Percentiles rank a stretch among this genome's conserved stretches.
phyloP scores from a whole-genome alignment of 139 green algal species.

The Chlorella sp. region DNA sequence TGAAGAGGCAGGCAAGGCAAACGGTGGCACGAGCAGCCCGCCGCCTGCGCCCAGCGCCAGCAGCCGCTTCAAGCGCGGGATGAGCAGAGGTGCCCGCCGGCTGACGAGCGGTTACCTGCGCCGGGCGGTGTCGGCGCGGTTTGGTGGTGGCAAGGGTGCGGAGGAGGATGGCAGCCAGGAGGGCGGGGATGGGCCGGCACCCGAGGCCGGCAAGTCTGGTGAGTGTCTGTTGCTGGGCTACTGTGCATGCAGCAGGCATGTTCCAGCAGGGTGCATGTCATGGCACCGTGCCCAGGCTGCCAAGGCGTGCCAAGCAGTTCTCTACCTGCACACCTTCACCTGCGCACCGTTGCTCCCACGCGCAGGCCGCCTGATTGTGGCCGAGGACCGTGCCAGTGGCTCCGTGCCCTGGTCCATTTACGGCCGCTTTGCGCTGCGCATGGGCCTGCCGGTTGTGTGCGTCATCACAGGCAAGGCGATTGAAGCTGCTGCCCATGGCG shows the following conservation, averaged over 20 bases:
- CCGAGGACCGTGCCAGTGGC: constrained; percentile 47
- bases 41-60: not conserved
- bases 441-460: constrained; percentile 20
- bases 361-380: constrained; percentile 40
- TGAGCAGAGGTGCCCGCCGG: not conserved
- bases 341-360: not conserved
- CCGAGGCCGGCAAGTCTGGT: constrained; percentile 7
- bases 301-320: not conserved
- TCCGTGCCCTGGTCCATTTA: constrained; percentile 73
- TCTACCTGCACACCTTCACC: not conserved
- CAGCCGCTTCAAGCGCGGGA: not conserved
- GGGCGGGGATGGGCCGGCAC: not conserved
- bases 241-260: no score
- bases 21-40: no score
- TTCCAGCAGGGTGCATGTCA: not conserved
- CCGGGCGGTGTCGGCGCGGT: constrained; percentile 15
- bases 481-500: not conserved
- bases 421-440: constrained; percentile 48
- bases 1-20: no score
- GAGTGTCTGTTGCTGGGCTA: not conserved
- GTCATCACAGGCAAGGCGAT: constrained; percentile 16
- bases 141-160: not conserved
- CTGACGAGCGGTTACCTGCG: constrained; percentile 11
- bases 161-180: not conserved
- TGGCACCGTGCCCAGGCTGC: not conserved